A percentile compares a stretch with the other conserved stretches of the same genome.
phyloP scores from a whole-genome alignment of 192 early-diverging fungal genomes.

The Entomortierella lignicola region DNA sequence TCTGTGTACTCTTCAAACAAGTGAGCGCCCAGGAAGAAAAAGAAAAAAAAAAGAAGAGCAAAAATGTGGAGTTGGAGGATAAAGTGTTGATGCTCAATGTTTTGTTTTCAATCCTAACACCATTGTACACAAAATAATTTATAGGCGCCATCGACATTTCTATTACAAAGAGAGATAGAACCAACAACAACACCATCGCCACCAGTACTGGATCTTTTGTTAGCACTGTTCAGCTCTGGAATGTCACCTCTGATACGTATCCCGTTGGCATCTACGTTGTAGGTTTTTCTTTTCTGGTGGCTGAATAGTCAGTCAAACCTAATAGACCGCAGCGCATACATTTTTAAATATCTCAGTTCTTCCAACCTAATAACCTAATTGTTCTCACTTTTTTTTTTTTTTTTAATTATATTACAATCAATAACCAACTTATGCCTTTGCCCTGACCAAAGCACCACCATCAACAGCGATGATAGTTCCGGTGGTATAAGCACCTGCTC shows the following conservation, averaged over 20 bases:
- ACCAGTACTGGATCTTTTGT: not conserved
- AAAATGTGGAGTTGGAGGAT: not conserved
- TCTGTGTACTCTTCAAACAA: no score
- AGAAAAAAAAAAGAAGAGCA: not conserved
- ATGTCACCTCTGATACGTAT: conserved; percentile 13
- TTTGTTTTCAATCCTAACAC: no score
- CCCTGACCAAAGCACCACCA: conserved; percentile 71
- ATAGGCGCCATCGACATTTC: conserved; percentile 29
- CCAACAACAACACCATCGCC: conserved; percentile 32
- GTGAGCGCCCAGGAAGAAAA: no score
- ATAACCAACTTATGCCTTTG: conserved; percentile 49
- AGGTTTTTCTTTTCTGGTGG: not conserved
- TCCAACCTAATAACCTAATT: no score
- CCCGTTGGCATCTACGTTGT: conserved; percentile 34
- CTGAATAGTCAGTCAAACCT: no score
- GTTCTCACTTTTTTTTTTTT: no score
- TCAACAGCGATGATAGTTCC: conserved; percentile 88
- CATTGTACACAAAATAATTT: not conserved
- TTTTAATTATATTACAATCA: no score
- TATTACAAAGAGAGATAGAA: conserved; percentile 33
- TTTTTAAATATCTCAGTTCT: no score
- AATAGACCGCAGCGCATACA: no score
- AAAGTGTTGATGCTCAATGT: not conserved
- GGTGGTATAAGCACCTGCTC: conserved; percentile 83
- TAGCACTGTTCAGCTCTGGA: conserved; percentile 6